Percentiles rank a stretch among this genome's conserved stretches.
Conservation (phyloP, 2,329 filamentous ascomycete genomes). For the Penicillium sp. region DNA sequence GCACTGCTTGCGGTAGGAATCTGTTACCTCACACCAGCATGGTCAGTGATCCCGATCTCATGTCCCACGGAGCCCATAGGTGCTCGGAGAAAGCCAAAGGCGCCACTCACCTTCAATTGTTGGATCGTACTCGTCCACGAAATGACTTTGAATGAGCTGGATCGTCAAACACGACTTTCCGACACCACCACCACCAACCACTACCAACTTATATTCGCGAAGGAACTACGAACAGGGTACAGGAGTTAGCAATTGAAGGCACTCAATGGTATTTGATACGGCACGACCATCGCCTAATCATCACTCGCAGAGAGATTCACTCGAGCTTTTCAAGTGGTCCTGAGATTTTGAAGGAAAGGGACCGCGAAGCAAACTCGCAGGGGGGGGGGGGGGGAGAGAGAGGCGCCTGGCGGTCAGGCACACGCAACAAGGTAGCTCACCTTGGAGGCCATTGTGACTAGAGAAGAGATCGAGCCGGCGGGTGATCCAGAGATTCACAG, state of each 20-base stretch:
- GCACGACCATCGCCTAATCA: not conserved
- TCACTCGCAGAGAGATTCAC: not conserved
- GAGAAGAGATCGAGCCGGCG: not conserved
- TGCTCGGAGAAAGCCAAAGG: not conserved
- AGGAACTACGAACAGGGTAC: constrained; percentile 55
- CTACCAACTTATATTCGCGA: constrained; percentile 91
- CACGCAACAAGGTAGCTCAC: constrained; percentile 9
- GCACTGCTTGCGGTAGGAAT: constrained; percentile 99
- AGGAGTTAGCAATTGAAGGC: constrained; percentile 17
- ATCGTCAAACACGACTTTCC: constrained; percentile 99
- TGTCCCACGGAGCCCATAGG: not conserved
- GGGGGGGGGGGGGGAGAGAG: not conserved
- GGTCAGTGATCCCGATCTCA: constrained; percentile 11
- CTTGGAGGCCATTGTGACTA: constrained; percentile 21
- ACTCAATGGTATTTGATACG: not conserved
- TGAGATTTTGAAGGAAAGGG: not conserved
- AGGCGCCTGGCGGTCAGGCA: constrained; percentile 1
- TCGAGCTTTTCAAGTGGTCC: not conserved
- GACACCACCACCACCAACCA: constrained; percentile 95
- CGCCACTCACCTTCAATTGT: constrained; percentile 77
- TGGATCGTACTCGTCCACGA: constrained; percentile 98
- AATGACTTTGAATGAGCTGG: constrained; percentile 91
- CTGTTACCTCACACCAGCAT: constrained; percentile 44
- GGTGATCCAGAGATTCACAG: no score
- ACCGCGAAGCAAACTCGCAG: no score